phyloP scores from a whole-genome alignment of 768 basidiomycete genomes.

The Suillus weaverae region DNA sequence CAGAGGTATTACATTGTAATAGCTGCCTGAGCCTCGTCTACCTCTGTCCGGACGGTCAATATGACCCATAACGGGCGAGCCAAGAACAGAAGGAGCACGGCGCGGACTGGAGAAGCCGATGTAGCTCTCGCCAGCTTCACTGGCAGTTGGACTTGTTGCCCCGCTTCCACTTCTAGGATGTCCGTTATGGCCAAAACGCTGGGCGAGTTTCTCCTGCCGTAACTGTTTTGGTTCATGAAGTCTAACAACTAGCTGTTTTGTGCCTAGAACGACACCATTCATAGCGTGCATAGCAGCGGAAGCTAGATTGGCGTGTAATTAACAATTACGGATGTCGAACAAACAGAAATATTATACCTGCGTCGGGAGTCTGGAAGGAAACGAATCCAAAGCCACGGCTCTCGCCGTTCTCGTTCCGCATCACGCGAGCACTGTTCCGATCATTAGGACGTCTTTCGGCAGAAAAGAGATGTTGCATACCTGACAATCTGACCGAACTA shows the following conservation, averaged over 20 bases:
- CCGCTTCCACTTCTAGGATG: slow-evolving; percentile 82
- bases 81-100: slow-evolving; percentile 47
- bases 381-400: slow-evolving; percentile 93
- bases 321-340: background rate
- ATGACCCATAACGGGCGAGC: slow-evolving; percentile 53
- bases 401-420: slow-evolving; percentile 81
- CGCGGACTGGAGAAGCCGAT: slow-evolving; percentile 76
- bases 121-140: slow-evolving; percentile 78
- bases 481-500: slow-evolving; percentile 91
- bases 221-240: slow-evolving; percentile 90
- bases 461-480: slow-evolving; percentile 37
- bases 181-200: slow-evolving; percentile 76
- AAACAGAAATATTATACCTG: slow-evolving; percentile 49
- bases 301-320: slow-evolving; percentile 43
- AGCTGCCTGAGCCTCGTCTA: slow-evolving; percentile 81
- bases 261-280: slow-evolving; percentile 73
- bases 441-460: background rate
- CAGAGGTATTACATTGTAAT: slow-evolving; percentile 63
- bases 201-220: slow-evolving; percentile 86
- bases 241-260: slow-evolving; percentile 81
- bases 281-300: slow-evolving; percentile 72
- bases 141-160: slow-evolving; percentile 80
- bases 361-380: slow-evolving; percentile 78
- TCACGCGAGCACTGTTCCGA: slow-evolving; percentile 76
- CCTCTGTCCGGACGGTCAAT: slow-evolving; percentile 63